phyloP scores from a whole-genome alignment of 495 filamentous ascomycete genomes.

The Xylaria grammica region DNA sequence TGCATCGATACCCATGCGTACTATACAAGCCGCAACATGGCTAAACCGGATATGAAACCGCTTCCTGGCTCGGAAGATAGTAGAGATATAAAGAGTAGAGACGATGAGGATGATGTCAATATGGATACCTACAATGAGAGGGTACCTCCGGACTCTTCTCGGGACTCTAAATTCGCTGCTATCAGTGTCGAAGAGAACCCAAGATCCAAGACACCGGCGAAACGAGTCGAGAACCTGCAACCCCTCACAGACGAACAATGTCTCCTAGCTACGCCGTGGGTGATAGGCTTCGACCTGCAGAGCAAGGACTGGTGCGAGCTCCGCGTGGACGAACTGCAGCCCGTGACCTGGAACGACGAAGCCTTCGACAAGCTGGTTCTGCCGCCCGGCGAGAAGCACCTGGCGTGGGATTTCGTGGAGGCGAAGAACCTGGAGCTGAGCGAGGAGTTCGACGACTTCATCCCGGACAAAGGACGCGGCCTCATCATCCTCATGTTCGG shows the following conservation, averaged over 20 bases:
- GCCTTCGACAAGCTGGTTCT: conserved; percentile 61
- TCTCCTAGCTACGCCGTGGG: conserved; percentile 41
- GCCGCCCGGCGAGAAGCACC: conserved; percentile 50
- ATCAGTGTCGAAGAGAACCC: neutral
- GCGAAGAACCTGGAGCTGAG: conserved; percentile 33
- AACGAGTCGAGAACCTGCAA: conserved; percentile 23
- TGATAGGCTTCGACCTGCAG: conserved; percentile 44
- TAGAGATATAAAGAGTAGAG: too few species aligned
- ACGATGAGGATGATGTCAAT: neutral
- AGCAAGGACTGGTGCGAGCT: conserved; percentile 40
- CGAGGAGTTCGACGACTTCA: conserved; percentile 58
- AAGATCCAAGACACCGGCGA: neutral
- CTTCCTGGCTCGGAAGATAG: conserved; percentile 1
- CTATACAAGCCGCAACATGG: conserved; percentile 18
- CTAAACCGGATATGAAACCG: conserved; percentile 20
- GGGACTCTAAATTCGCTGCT: conserved; percentile 12
- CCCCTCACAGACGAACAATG: conserved; percentile 40
- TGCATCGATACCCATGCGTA: conserved; percentile 34
- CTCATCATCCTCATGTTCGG: conserved; percentile 62
- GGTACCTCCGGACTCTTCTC: neutral
- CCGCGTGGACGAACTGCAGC: conserved; percentile 26
- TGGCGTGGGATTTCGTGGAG: conserved; percentile 54
- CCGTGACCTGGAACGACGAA: conserved; percentile 52
- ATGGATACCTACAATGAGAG: neutral
- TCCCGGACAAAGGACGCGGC: conserved; percentile 56